Percentiles rank a stretch among this genome's conserved stretches.
Conservation (phyloP, 768 basidiomycete genomes). For the Hypsizygus marmoreus region DNA sequence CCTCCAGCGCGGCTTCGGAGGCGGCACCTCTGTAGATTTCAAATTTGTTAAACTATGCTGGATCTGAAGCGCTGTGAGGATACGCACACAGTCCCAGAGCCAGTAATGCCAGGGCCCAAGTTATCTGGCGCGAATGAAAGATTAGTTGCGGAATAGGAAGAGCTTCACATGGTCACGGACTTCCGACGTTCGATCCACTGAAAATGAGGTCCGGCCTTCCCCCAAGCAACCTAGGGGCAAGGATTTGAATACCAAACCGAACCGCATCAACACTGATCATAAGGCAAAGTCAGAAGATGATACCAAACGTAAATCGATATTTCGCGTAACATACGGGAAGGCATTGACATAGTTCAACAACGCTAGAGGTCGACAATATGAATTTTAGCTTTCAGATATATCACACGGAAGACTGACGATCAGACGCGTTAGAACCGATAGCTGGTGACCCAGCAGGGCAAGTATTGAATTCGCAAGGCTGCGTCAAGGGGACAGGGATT, state of each 20-base stretch:
- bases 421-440: conserved; percentile 38
- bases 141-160: neutral
- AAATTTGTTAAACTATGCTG: neutral
- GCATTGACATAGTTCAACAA: conserved; percentile 45
- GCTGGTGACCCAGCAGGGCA: conserved; percentile 43
- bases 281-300: neutral
- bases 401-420: conserved; percentile 27
- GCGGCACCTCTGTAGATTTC: conserved; percentile 45
- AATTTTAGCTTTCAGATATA: neutral
- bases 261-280: conserved; percentile 35
- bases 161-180: conserved; percentile 15
- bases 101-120: conserved; percentile 30
- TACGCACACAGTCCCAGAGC: conserved; percentile 47
- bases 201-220: conserved; percentile 38
- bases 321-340: conserved; percentile 36
- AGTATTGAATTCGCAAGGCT: conserved; percentile 43
- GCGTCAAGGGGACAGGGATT: conserved; percentile 29
- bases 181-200: conserved; percentile 37
- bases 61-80: neutral
- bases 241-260: conserved; percentile 37
- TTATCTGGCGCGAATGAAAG: conserved; percentile 25
- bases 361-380: conserved; percentile 19
- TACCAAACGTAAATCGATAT: neutral
- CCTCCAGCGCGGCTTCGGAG: conserved; percentile 47
- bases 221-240: conserved; percentile 35